Percentiles rank a stretch among this genome's conserved stretches.
Evolutionary conservation across 176 grass and related monocot genomes (phyloP).

Genomic region (Paspalum notatum): DNA sequence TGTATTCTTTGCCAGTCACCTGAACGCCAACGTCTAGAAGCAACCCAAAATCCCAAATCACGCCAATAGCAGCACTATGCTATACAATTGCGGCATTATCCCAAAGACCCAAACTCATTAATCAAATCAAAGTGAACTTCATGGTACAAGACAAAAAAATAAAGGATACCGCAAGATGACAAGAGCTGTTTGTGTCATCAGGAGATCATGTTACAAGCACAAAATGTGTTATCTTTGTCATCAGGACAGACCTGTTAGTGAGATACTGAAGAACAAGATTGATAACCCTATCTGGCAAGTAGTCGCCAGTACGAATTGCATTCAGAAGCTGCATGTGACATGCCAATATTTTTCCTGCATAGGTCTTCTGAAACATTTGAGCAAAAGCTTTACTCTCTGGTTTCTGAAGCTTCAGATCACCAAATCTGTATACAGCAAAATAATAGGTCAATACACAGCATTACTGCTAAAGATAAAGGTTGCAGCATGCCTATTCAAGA

Average conservation of each 20-base stretch:
- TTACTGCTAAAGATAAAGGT: constrained; percentile 29
- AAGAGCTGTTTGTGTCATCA: not conserved
- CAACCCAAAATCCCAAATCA: not conserved
- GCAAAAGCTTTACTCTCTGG: constrained; percentile 92
- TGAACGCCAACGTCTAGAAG: not conserved
- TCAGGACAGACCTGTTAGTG: constrained; percentile 66
- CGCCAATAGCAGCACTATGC: not conserved
- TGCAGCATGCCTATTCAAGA: constrained; percentile 9
- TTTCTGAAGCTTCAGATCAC: constrained; percentile 92
- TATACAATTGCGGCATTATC: not conserved
- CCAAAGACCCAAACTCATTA: constrained; percentile 5
- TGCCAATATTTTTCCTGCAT: constrained; percentile 84
- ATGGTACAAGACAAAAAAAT: not conserved
- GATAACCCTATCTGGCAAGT: constrained; percentile 90
- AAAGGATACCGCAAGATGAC: not conserved
- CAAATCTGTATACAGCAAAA: constrained; percentile 62
- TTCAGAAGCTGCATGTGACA: constrained; percentile 86
- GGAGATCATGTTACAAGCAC: constrained; percentile 18
- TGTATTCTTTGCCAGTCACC: not conserved
- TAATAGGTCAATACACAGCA: constrained; percentile 30
- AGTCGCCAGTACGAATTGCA: constrained; percentile 83
- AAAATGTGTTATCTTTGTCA: constrained; percentile 5
- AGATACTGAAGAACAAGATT: constrained; percentile 98
- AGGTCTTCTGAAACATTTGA: constrained; percentile 92
- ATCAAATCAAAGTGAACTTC: not conserved